Evolutionary conservation across 2,329 filamentous ascomycete genomes (phyloP).

Genomic region (Bipolaris sorokiniana): DNA sequence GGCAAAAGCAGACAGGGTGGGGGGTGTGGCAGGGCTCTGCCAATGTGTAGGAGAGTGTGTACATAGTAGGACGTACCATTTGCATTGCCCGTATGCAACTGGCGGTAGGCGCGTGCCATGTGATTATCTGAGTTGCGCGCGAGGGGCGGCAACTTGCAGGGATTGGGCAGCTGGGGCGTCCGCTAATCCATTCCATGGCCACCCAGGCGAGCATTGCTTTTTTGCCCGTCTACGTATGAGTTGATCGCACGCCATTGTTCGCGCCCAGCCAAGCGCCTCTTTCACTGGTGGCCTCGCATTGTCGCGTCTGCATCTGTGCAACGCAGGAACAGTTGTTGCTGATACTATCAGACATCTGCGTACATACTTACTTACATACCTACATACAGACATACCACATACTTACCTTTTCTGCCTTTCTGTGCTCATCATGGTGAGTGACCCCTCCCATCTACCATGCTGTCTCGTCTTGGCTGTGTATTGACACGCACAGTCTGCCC

Average conservation of each 20-base stretch:
- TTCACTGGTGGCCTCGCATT: neutral
- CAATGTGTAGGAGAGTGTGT: neutral
- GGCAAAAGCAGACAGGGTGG: neutral
- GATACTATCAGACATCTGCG: neutral
- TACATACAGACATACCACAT: too few species aligned
- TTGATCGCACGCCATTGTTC: constrained; percentile 2
- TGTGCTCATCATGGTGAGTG: constrained; percentile 18
- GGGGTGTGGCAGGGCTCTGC: neutral
- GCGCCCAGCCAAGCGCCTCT: neutral
- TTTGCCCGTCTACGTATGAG: too few species aligned
- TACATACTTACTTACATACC: neutral
- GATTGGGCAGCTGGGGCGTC: neutral
- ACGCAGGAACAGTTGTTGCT: constrained; percentile 1
- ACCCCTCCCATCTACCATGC: neutral
- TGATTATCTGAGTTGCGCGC: constrained; percentile 13
- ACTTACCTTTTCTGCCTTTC: neutral
- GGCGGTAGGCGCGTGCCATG: constrained; percentile 20
- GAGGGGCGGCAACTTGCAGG: constrained; percentile 13
- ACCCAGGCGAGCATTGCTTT: too few species aligned
- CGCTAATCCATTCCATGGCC: too few species aligned
- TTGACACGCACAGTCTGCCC: constrained; percentile 31
- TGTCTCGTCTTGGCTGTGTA: neutral
- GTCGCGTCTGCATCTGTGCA: constrained; percentile 8
- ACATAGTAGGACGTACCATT: neutral
- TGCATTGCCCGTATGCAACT: neutral